Evolutionary conservation across 176 grass and related monocot species (phyloP).

Genomic region (Zoysia pacifica): DNA sequence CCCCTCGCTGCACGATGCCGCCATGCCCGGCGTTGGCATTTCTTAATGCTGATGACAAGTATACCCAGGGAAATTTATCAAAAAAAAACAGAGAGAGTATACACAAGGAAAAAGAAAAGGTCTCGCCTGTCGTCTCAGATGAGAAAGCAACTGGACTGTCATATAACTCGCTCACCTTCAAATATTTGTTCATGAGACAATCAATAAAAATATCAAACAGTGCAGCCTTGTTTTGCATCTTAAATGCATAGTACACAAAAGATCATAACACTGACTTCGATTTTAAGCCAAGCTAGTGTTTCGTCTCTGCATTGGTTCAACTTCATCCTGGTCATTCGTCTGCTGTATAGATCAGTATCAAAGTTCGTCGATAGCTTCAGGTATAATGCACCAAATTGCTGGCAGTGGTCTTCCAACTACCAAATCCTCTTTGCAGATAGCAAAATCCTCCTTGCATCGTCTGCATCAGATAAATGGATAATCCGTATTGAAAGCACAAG

Average conservation of each 20-base stretch:
- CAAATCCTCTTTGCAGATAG: slow-evolving; percentile 42
- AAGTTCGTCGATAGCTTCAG: not conserved
- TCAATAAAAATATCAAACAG: not conserved
- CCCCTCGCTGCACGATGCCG: not conserved
- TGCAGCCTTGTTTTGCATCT: not conserved
- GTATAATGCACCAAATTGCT: not conserved
- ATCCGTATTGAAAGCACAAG: slow-evolving; percentile 11
- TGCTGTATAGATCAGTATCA: not conserved
- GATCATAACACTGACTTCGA: not conserved
- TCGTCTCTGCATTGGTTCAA: not conserved
- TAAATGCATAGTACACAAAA: not conserved
- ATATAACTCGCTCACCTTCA: not conserved
- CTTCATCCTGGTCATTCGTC: not conserved
- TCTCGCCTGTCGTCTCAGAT: not conserved
- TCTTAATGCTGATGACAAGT: not conserved
- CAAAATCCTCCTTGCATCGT: slow-evolving; percentile 52
- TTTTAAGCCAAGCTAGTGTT: not conserved
- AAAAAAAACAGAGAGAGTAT: not conserved
- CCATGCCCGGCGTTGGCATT: not conserved
- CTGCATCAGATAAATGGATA: slow-evolving; percentile 40
- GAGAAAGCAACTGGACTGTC: not conserved
- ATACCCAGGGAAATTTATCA: not conserved
- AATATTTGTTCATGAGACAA: not conserved
- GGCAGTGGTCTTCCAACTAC: not conserved
- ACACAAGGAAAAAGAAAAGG: not conserved